Evolutionary conservation across 2,329 filamentous ascomycete genomes (phyloP).

Genomic region (Waltergamsia citrina): DNA sequence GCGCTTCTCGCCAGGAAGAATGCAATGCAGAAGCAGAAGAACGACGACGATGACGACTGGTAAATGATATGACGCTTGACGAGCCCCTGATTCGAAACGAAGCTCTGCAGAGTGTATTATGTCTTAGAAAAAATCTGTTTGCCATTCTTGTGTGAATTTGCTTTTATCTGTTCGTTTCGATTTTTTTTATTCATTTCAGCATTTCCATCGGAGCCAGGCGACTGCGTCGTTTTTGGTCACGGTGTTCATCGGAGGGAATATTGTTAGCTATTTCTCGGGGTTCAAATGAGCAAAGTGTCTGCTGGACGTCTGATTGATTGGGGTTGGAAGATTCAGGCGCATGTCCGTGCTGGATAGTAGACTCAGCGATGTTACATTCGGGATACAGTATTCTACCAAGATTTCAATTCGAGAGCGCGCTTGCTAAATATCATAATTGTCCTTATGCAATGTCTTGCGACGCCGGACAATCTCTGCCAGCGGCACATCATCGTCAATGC

Average conservation of each 20-base stretch:
- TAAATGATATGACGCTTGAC: slow-evolving; percentile 24
- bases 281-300: neutral
- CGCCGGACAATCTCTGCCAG: slow-evolving; percentile 57
- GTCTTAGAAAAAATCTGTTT: slow-evolving; percentile 4
- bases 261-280: neutral
- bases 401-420: neutral
- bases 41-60: slow-evolving; percentile 66
- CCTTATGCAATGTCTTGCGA: slow-evolving; percentile 25
- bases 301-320: neutral
- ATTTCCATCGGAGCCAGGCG: slow-evolving; percentile 1
- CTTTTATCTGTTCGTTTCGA: slow-evolving; percentile 9
- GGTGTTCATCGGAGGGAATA: slow-evolving; percentile 6
- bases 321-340: neutral
- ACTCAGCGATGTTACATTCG: neutral
- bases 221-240: neutral
- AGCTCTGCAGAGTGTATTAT: neutral
- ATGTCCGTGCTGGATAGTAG: neutral
- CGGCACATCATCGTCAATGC: slow-evolving; percentile 51
- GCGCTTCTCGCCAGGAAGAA: slow-evolving; percentile 69
- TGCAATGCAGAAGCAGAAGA: slow-evolving; percentile 61
- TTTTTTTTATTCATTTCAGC: neutral
- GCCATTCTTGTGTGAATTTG: slow-evolving; percentile 8
- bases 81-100: slow-evolving; percentile 2
- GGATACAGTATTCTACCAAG: neutral
- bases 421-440: neutral